Base-by-base conservation (phyloP, 257 asterid species). In the Nicotiana noctiflora region DNA sequence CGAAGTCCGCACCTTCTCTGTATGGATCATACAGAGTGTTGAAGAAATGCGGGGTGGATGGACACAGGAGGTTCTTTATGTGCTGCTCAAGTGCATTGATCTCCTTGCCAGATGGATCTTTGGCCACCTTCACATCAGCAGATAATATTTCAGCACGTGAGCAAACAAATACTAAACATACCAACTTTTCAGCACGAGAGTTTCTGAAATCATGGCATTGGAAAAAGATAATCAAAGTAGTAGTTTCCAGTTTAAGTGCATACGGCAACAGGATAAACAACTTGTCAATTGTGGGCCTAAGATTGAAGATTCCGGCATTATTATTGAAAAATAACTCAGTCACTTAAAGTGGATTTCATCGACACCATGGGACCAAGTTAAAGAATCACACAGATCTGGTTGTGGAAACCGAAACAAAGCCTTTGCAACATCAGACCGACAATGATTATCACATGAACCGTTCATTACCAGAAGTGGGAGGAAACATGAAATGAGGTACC, bases 81-180 rank as follows among this genome's bases (percentile, higher is more conserved):
- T 91, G 96, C 93, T 92, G 96, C 92, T 92, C 89, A 3, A 92
- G 93, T 6, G 94, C 97, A 51, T 92, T 91, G 86, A 92, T 92
- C 12, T 92, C 92, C 80, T 90, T 82, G 4, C 93, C 96, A 7
- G 97, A 80, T 1, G 97, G 97, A 80, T 92, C 89, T 37, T 92
- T 92, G 57, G 97, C 97, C 75, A 92, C 96, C 96, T 92, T 79
- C 82, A 75, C 34, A 29, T 13, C 31, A 52, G 44, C 53, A 82
- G 75, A 78, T 11, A 27, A 40, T 4, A 25, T 6, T 49, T 46
- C 64, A 74, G 79, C 44, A 7, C 3, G 23, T 8, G 44, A 8
- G 25, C 15, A 74, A 74, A 32, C 1, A 44, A 74, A 0, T 0
- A 7, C 44, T 7, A 0, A 23, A 74, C 17, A 17, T 3, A 65